phyloP scores from a whole-genome alignment of 768 basidiomycete genomes.

The Mycena vitilis region DNA sequence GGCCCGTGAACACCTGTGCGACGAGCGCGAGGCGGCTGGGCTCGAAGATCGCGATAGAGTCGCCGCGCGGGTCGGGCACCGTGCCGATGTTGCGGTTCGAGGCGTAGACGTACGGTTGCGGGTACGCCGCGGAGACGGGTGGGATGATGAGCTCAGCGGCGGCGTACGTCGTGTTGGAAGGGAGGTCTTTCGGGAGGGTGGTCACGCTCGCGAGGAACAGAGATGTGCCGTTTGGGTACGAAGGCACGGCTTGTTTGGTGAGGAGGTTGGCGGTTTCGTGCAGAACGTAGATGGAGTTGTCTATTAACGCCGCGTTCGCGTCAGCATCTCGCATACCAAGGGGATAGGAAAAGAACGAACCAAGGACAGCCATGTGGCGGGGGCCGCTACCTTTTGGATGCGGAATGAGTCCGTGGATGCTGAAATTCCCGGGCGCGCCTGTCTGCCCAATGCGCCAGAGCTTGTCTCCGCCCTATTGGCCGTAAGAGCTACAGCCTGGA shows the following conservation, averaged over 20 bases:
- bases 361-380: constrained; percentile 51
- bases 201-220: constrained; percentile 60
- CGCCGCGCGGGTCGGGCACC: constrained; percentile 60
- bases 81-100: constrained; percentile 76
- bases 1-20: constrained; percentile 68
- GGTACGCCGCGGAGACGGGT: constrained; percentile 56
- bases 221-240: constrained; percentile 62
- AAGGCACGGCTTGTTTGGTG: constrained; percentile 67
- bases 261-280: constrained; percentile 42
- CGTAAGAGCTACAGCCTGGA: no score
- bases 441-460: constrained; percentile 27
- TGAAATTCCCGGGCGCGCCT: constrained; percentile 48
- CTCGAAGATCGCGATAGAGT: constrained; percentile 73
- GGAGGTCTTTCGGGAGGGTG: constrained; percentile 59
- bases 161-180: constrained; percentile 55
- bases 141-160: constrained; percentile 77
- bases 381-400: constrained; percentile 60
- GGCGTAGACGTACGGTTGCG: constrained; percentile 67
- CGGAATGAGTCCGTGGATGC: constrained; percentile 55
- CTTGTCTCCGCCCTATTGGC: constrained; percentile 51
- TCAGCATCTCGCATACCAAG: no score
- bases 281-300: constrained; percentile 23
- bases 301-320: not conserved
- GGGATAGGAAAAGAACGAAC: constrained; percentile 24
- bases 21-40: constrained; percentile 48